Conservation (phyloP, 73 alveolate species). For the Blepharisma japonicum region DNA sequence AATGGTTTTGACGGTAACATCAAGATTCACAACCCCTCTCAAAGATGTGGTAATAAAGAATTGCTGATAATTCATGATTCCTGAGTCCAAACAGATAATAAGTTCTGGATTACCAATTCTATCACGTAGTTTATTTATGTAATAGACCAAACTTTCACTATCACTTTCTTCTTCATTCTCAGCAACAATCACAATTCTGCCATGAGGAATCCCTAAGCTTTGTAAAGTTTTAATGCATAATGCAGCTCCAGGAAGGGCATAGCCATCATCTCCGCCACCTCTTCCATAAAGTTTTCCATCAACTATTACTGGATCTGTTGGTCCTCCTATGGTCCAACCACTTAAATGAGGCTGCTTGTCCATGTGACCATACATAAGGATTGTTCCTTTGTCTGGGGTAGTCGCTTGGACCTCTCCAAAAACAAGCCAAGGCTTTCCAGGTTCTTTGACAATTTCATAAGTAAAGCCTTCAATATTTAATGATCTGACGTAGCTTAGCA, state of each 20-base stretch:
- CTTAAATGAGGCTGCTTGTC: slow-evolving; percentile 76
- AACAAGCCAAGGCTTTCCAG: slow-evolving; percentile 66
- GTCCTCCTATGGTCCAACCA: slow-evolving; percentile 78
- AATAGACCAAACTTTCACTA: slow-evolving; percentile 56
- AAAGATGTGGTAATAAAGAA: slow-evolving; percentile 30
- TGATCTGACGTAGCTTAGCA: slow-evolving; percentile 48
- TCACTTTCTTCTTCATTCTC: slow-evolving; percentile 89
- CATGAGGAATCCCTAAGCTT: slow-evolving; percentile 64
- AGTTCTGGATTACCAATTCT: slow-evolving; percentile 59
- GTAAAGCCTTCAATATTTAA: slow-evolving; percentile 59
- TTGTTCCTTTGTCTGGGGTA: slow-evolving; percentile 40
- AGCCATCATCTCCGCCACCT: slow-evolving; percentile 96
- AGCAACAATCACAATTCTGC: slow-evolving; percentile 63
- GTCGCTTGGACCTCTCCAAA: slow-evolving; percentile 46
- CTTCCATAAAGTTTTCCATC: slow-evolving; percentile 76
- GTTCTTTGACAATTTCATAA: slow-evolving; percentile 50
- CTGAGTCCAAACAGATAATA: slow-evolving; percentile 68
- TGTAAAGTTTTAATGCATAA: slow-evolving; percentile 73
- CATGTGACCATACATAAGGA: slow-evolving; percentile 73
- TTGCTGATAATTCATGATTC: slow-evolving; percentile 35
- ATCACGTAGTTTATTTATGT: slow-evolving; percentile 45
- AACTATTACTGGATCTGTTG: slow-evolving; percentile 64
- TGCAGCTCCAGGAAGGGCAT: slow-evolving; percentile 74
- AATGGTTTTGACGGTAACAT: slow-evolving; percentile 28
- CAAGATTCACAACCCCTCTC: slow-evolving; percentile 37